A percentile compares a stretch with the other conserved stretches of the same genome.
Evolutionary conservation across 768 basidiomycete species (phyloP).

Genomic region (Tremella mesenterica): DNA sequence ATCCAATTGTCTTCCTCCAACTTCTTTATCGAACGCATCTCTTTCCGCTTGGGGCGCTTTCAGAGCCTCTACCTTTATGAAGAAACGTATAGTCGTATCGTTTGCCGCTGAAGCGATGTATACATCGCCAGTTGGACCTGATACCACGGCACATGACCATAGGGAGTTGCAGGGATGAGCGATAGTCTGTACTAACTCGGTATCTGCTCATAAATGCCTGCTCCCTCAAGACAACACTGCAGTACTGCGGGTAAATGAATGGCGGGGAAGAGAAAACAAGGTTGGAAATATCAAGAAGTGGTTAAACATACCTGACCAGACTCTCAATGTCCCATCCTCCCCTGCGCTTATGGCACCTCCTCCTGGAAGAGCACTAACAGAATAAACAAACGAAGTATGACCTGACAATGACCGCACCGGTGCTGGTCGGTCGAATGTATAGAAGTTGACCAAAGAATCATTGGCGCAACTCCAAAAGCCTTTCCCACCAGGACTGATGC

Average conservation of each 20-base stretch:
- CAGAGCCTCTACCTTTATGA: slow-evolving; percentile 59
- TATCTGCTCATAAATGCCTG: slow-evolving; percentile 61
- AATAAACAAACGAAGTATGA: slow-evolving; percentile 95
- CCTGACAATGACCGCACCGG: slow-evolving; percentile 63
- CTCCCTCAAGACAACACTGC: no score
- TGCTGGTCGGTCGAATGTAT: slow-evolving; percentile 69
- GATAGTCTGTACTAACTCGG: slow-evolving; percentile 78
- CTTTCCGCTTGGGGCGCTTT: slow-evolving; percentile 61
- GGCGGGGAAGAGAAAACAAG: no score
- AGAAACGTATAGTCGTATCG: slow-evolving; percentile 78
- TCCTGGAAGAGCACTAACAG: slow-evolving; percentile 64
- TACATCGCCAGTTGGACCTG: slow-evolving; percentile 49
- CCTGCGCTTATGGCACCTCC: slow-evolving; percentile 76
- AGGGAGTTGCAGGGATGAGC: slow-evolving; percentile 95
- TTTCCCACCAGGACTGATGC: slow-evolving; percentile 59
- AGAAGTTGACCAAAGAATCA: slow-evolving; percentile 91
- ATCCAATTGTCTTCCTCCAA: slow-evolving; percentile 71
- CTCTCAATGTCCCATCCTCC: slow-evolving; percentile 83
- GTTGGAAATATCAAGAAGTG: background rate
- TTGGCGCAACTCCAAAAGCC: slow-evolving; percentile 95
- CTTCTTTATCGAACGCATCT: slow-evolving; percentile 49
- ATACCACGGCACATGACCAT: slow-evolving; percentile 77
- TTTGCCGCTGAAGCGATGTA: slow-evolving; percentile 89
- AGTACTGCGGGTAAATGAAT: no score
- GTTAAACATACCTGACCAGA: slow-evolving; percentile 67